Base-by-base conservation (phyloP, 805 yeast genomes). In the Sugiyamaella mastotermitis region DNA sequence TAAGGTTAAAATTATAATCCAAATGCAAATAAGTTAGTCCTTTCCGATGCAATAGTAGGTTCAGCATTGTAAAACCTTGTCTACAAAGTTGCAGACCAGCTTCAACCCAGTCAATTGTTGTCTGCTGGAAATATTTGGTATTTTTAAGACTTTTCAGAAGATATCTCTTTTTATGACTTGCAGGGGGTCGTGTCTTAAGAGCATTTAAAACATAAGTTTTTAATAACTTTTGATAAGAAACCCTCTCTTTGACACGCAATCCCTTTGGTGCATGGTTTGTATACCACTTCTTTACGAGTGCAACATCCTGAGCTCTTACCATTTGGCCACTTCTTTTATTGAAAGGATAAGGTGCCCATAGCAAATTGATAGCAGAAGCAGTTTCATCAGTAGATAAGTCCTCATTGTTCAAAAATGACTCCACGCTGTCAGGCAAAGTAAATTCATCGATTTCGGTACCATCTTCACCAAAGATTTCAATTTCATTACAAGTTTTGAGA, bases 31-130 rank as follows among this genome's bases (percentile, higher is more conserved):
- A 92, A 0, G 96, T 87, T 25, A 92, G 64, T 0, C 97, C 97
- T 49, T 83, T 80, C 52, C 87, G 75, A 58, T 92, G 97, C 35
- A 92, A 86, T 47, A 92, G 66, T 24, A 92, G 63, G 58, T 87
- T 88, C 33, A 92, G 69, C 94, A 90, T 88, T 51, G 86, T 90
- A 60, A 80, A 84, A 2, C 98, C 98, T 60, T 92, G 99, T 26
- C 77, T 74, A 53, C 95, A 83, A 2, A 92, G 77, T 61, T 92
- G 97, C 41, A 92, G 65, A 20, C 97, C 98, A 1, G 97, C 98
- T 58, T 92, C 99, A 2, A 90, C 92, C 99, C 99, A 92, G 60
- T 92, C 98, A 35, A 92, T 79, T 0, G 88, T 72, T 0, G 98
- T 90, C 51, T 83, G 80, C 55, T 86, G 95, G 61, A 92, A 92